These are phyloP conservation scores for Penicillium psychrofluorescens DNA, from an alignment of 495 filamentous ascomycete species.

Conservation along the genomic window DNA sequence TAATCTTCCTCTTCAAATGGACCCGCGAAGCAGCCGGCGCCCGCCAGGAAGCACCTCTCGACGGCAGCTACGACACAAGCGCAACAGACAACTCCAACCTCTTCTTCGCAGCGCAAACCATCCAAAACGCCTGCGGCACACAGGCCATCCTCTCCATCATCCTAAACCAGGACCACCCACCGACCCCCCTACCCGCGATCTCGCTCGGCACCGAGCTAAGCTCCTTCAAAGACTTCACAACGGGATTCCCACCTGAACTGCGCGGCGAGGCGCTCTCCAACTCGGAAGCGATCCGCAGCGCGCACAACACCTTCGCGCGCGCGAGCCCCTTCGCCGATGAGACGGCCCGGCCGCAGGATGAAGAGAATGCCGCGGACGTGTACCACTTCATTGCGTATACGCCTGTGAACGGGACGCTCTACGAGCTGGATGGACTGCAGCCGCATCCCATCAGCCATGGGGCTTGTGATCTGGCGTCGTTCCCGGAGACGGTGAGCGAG, in stretches of 20 bases:
- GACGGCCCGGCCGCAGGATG: conserved; percentile 53
- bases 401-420: conserved; percentile 66
- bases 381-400: conserved; percentile 99
- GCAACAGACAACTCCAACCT: conserved; percentile 55
- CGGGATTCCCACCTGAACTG: conserved; percentile 74
- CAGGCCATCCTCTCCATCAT: conserved; percentile 91
- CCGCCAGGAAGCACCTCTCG: conserved; percentile 51
- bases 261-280: conserved; percentile 62
- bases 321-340: conserved; percentile 89
- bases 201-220: conserved; percentile 52
- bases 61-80: conserved; percentile 71
- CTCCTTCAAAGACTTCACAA: conserved; percentile 88
- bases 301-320: conserved; percentile 89
- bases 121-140: conserved; percentile 98
- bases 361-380: conserved; percentile 59
- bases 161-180: conserved; percentile 63
- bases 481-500: conserved; percentile 76
- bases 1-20: conserved; percentile 99
- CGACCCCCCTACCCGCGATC: conserved; percentile 11
- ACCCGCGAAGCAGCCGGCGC: conserved; percentile 64
- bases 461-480: conserved; percentile 55
- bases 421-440: conserved; percentile 93
- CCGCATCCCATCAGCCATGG: conserved; percentile 89
- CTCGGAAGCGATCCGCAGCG: conserved; percentile 75
- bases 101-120: conserved; percentile 96